These are phyloP conservation scores for Vitis vinifera DNA, from an alignment of 164 flowering plant species.

Conservation along the genomic window ASM3070453v1 NC_081820.1:965501-966000, in stretches of 20 bases:
- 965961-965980: conserved; percentile 85
- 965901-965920: conserved; percentile 83
- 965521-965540: too few relatives aligned
- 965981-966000: conserved; percentile 98
- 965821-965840: conserved; percentile 26
- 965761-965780: background rate
- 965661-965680: background rate
- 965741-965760: too few relatives aligned
- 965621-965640: background rate
- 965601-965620: too few relatives aligned
- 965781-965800: background rate
- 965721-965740: too few relatives aligned
- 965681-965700: too few relatives aligned
- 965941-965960: conserved; percentile 79
- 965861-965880: conserved; percentile 75
- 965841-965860: conserved; percentile 69
- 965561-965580: too few relatives aligned
- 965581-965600: too few relatives aligned
- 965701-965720: too few relatives aligned
- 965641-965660: background rate
- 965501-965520: too few relatives aligned
- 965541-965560: too few relatives aligned
- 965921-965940: conserved; percentile 77
- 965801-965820: background rate
- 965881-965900: conserved; percentile 76